Conservation (phyloP, 768 basidiomycete species). For the Leccinum truebloodii region DNA sequence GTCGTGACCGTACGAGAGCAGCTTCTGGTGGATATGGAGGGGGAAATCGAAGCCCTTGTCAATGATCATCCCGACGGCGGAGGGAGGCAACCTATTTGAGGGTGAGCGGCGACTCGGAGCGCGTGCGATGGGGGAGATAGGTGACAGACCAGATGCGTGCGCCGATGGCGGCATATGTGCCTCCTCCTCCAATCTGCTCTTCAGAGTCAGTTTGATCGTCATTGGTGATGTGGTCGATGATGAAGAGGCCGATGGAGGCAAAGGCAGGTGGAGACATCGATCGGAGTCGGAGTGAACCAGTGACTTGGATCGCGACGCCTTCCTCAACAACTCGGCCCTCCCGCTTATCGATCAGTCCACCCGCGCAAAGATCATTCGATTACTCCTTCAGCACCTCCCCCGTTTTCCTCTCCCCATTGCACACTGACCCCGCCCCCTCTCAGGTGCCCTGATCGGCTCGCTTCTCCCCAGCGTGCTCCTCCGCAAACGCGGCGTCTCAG, state of each 20-base stretch:
- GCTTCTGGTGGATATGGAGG: conserved; percentile 47
- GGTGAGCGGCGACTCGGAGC: background rate
- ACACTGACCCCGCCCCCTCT: conserved; percentile 1
- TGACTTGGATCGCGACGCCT: conserved; percentile 21
- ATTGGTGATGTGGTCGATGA: conserved; percentile 69
- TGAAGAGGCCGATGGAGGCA: conserved; percentile 86
- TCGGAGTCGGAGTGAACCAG: conserved; percentile 21
- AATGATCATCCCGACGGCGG: conserved; percentile 77
- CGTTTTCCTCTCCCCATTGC: conserved; percentile 18
- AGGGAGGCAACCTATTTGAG: conserved; percentile 58
- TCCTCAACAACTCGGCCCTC: conserved; percentile 40
- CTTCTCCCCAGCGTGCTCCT: conserved; percentile 69
- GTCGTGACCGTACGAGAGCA: conserved; percentile 64
- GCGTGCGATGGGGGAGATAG: background rate
- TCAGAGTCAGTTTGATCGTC: background rate
- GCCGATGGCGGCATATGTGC: conserved; percentile 79
- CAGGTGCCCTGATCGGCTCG: conserved; percentile 76
- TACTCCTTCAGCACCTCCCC: conserved; percentile 22
- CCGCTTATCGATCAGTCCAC: conserved; percentile 56
- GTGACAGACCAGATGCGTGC: conserved; percentile 79
- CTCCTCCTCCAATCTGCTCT: conserved; percentile 82
- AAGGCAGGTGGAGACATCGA: conserved; percentile 37
- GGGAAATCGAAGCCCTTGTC: conserved; percentile 79
- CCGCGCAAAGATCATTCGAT: conserved; percentile 57
- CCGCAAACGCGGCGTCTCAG: conserved; percentile 47